These are phyloP conservation scores for Pythium aphanidermatum DNA, from an alignment of 352 stramenopile species.

Conservation along the genomic window DNA sequence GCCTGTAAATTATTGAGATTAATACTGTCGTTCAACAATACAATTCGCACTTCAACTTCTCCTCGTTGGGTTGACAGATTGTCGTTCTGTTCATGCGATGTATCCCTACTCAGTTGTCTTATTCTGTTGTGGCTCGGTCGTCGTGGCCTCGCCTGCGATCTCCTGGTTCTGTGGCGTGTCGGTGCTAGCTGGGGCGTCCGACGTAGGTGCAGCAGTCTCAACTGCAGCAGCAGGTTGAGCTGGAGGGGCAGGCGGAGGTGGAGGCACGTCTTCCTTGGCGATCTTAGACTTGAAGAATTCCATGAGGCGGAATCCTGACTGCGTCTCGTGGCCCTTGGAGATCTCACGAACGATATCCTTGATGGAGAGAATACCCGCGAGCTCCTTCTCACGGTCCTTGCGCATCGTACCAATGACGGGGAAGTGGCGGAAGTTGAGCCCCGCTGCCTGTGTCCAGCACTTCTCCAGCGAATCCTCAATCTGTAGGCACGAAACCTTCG, in stretches of 20 bases:
- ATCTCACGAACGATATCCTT: constrained; percentile 86
- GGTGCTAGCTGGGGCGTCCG: background rate
- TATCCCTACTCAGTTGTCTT: constrained; percentile 14
- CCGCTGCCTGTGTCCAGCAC: constrained; percentile 66
- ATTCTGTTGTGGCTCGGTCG: background rate
- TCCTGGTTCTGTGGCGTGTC: constrained; percentile 12
- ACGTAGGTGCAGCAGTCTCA: background rate
- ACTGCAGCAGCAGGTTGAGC: background rate
- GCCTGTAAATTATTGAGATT: constrained; percentile 24
- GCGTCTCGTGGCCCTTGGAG: constrained; percentile 67
- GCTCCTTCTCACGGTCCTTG: constrained; percentile 72
- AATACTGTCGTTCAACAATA: constrained; percentile 6
- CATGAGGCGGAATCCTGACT: constrained; percentile 71
- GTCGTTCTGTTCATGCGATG: background rate
- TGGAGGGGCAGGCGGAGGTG: constrained; percentile 5
- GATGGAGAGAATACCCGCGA: constrained; percentile 76
- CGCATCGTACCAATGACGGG: constrained; percentile 70
- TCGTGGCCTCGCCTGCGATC: constrained; percentile 1
- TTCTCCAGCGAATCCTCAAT: constrained; percentile 76
- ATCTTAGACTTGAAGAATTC: constrained; percentile 84
- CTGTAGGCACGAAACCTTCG: constrained; percentile 49
- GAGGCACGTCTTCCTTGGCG: constrained; percentile 35
- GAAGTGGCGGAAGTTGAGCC: constrained; percentile 73
- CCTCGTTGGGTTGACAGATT: background rate
- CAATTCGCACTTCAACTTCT: constrained; percentile 1